A percentile compares a stretch with the other conserved stretches of the same genome.
phyloP scores from a whole-genome alignment of 441 rosid genomes.

The Gossypium schwendimanii region DNA sequence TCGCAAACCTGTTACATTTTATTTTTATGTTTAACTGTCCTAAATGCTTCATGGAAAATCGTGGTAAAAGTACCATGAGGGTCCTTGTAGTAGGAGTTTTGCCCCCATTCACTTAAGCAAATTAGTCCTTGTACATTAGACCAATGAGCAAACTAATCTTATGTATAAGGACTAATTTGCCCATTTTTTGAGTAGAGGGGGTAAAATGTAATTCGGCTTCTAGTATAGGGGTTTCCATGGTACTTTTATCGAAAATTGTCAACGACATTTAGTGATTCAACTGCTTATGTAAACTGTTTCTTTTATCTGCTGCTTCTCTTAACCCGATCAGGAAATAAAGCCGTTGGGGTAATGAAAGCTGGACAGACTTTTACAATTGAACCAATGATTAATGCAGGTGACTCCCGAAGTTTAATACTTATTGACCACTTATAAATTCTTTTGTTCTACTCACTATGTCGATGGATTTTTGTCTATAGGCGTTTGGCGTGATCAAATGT shows the following conservation, averaged over 20 bases:
- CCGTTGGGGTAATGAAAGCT: conserved; percentile 93
- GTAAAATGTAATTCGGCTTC: too few species aligned
- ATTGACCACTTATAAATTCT: background rate
- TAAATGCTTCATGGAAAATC: background rate
- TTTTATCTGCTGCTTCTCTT: conserved; percentile 28
- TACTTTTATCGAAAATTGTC: background rate
- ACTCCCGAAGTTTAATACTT: background rate
- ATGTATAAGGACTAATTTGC: too few species aligned
- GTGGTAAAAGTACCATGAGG: too few species aligned
- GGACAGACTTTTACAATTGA: conserved; percentile 96
- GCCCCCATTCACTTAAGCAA: too few species aligned
- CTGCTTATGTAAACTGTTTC: background rate
- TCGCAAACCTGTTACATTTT: background rate
- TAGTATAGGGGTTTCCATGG: too few species aligned
- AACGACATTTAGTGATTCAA: background rate
- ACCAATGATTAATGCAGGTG: conserved; percentile 97
- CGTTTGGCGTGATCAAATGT: conserved; percentile 77
- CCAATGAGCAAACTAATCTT: too few species aligned
- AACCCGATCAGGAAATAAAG: conserved; percentile 73
- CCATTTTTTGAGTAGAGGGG: too few species aligned
- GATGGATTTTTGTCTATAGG: conserved; percentile 31
- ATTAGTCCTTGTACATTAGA: too few species aligned
- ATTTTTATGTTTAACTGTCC: background rate
- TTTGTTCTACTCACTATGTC: background rate
- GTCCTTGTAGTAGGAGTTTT: too few species aligned